Evolutionary conservation across 2,329 filamentous ascomycete genomes (phyloP).

Genomic region (Claviceps maximensis): DNA sequence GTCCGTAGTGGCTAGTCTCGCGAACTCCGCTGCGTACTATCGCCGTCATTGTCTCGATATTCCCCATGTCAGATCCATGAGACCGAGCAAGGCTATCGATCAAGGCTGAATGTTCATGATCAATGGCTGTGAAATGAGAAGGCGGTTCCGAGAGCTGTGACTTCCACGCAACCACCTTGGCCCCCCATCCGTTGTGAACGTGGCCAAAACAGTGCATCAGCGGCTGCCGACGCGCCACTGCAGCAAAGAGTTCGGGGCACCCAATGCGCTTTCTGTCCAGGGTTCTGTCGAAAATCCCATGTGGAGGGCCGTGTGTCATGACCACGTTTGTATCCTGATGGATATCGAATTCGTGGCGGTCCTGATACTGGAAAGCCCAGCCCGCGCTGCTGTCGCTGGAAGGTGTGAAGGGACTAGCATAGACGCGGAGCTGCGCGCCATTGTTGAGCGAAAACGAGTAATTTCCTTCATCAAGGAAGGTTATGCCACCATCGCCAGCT

Average conservation of each 20-base stretch:
- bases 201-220: slow-evolving; percentile 44
- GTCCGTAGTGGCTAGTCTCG: no score
- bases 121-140: no score
- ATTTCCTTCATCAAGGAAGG: slow-evolving; percentile 34
- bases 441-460: slow-evolving; percentile 34
- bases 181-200: slow-evolving; percentile 48
- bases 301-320: slow-evolving; percentile 43
- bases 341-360: slow-evolving; percentile 27
- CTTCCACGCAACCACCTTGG: no score
- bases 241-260: slow-evolving; percentile 30
- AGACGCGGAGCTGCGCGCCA: slow-evolving; percentile 34
- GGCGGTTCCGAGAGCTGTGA: no score
- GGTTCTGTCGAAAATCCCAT: slow-evolving; percentile 32
- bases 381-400: slow-evolving; percentile 17
- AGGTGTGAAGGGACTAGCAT: slow-evolving; percentile 41
- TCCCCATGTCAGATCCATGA: no score
- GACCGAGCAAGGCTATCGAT: no score
- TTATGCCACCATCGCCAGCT: slow-evolving; percentile 25
- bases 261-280: slow-evolving; percentile 21
- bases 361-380: slow-evolving; percentile 38
- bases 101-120: no score
- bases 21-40: no score
- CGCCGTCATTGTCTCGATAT: no score
- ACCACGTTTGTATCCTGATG: slow-evolving; percentile 27
- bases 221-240: slow-evolving; percentile 30